Percentiles rank a stretch among this genome's conserved stretches.
These are phyloP conservation scores for Ampelomyces quisqualis DNA, from an alignment of 2,329 filamentous ascomycete species.

Conservation along the genomic window DNA sequence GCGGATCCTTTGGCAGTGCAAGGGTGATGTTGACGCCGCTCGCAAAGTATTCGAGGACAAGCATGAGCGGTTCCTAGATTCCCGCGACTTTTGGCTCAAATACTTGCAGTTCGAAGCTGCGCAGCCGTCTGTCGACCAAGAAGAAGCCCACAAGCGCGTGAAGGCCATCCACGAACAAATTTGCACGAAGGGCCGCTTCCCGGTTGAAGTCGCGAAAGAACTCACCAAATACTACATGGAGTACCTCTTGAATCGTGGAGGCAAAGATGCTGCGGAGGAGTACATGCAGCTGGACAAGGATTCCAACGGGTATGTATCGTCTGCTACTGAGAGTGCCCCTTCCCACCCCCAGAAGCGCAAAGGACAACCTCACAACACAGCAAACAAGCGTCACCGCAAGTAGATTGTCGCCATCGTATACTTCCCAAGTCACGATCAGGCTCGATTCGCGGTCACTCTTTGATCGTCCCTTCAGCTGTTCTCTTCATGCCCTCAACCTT, in stretches of 20 bases:
- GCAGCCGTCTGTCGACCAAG: constrained; percentile 68
- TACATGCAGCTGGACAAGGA: constrained; percentile 82
- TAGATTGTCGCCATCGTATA: constrained; percentile 15
- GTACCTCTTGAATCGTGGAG: constrained; percentile 80
- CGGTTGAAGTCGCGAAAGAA: constrained; percentile 67
- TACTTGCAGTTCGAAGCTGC: constrained; percentile 88
- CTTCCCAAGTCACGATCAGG: constrained; percentile 1
- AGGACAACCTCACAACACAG: constrained; percentile 38
- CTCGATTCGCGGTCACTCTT: not conserved
- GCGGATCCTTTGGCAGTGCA: constrained; percentile 80
- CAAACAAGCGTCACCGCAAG: constrained; percentile 35
- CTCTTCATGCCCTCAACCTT: constrained; percentile 14
- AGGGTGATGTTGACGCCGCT: constrained; percentile 76
- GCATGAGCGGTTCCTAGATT: constrained; percentile 79
- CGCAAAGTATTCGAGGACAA: constrained; percentile 82
- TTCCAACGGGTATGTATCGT: constrained; percentile 67
- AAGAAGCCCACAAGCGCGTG: constrained; percentile 69
- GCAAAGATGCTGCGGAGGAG: constrained; percentile 80
- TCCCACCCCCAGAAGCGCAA: constrained; percentile 29
- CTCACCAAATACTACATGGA: constrained; percentile 76
- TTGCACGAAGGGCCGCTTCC: constrained; percentile 69
- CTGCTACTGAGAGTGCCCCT: constrained; percentile 31
- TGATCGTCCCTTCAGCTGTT: constrained; percentile 2
- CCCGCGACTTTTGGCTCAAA: constrained; percentile 82
- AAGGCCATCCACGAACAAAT: constrained; percentile 78